Evolutionary conservation across 805 yeast genomes (phyloP).

Genomic region (Candida sphagnicola): DNA sequence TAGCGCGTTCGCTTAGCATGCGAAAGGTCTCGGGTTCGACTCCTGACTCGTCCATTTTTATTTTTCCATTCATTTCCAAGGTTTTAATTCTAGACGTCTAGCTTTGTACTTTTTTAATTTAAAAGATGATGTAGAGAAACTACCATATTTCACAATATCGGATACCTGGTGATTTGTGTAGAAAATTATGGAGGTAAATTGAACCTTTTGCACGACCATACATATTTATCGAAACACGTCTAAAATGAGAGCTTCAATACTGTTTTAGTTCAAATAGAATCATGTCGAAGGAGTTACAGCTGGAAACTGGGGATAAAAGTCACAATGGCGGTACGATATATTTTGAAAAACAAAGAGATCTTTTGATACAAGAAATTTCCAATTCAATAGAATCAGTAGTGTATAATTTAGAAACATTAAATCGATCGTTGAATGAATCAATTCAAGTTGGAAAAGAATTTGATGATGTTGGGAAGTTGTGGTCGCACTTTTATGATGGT

Average conservation of each 20-base stretch:
- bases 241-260: not conserved
- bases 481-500: constrained; percentile 66
- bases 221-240: not conserved
- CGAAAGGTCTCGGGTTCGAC: constrained; percentile 47
- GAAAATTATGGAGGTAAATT: too few relatives aligned
- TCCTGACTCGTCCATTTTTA: constrained; percentile 35
- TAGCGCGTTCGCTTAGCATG: constrained; percentile 49
- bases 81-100: not conserved
- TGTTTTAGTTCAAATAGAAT: not conserved
- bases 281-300: constrained; percentile 2
- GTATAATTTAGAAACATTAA: constrained; percentile 59
- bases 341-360: constrained; percentile 59
- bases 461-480: constrained; percentile 63
- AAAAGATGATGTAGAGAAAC: too few relatives aligned
- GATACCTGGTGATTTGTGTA: too few relatives aligned
- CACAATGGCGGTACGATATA: constrained; percentile 15
- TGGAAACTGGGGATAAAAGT: not conserved
- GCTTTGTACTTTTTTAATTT: too few relatives aligned
- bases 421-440: constrained; percentile 62
- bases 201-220: not conserved
- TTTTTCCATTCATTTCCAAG: constrained; percentile 38
- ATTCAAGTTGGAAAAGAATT: constrained; percentile 75
- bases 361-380: constrained; percentile 54
- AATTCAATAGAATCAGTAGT: constrained; percentile 60
- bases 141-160: too few relatives aligned